phyloP scores from a whole-genome alignment of 352 stramenopile species.

The Elongisporangium undulatum region DNA sequence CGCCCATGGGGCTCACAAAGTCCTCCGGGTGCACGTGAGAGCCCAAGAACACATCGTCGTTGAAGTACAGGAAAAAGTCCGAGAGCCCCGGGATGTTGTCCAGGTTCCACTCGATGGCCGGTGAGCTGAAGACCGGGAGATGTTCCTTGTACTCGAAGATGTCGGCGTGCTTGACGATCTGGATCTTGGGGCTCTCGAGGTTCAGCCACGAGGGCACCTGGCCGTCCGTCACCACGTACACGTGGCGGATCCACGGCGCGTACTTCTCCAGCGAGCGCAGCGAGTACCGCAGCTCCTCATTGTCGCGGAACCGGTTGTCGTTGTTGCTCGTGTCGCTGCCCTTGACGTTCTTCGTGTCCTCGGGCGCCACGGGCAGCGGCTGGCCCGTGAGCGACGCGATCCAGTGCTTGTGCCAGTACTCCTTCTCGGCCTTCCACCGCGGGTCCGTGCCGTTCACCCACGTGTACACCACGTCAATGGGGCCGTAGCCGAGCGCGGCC shows the following conservation, averaged over 20 bases:
- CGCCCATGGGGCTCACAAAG: constrained; percentile 83
- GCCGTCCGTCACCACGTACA: constrained; percentile 94
- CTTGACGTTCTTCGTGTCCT: constrained; percentile 39
- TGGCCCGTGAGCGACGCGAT: constrained; percentile 80
- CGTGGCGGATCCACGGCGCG: constrained; percentile 92
- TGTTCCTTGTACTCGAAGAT: constrained; percentile 90
- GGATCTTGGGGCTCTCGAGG: constrained; percentile 69
- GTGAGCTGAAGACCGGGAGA: constrained; percentile 92
- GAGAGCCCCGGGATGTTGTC: constrained; percentile 92
- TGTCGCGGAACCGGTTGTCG: constrained; percentile 93
- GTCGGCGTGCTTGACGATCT: constrained; percentile 85
- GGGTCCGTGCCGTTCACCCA: constrained; percentile 96
- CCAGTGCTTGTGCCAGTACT: constrained; percentile 88
- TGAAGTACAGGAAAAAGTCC: constrained; percentile 95
- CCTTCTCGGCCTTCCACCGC: constrained; percentile 87
- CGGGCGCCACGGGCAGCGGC: constrained; percentile 50
- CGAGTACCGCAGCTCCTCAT: constrained; percentile 92
- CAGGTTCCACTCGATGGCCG: constrained; percentile 92
- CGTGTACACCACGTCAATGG: constrained; percentile 95
- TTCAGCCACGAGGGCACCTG: constrained; percentile 94
- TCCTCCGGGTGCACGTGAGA: constrained; percentile 85
- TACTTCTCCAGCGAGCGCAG: constrained; percentile 93
- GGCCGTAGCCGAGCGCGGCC: constrained; percentile 49
- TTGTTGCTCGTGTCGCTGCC: constrained; percentile 70
- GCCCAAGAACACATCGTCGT: constrained; percentile 95